phyloP scores from a whole-genome alignment of 352 stramenopile genomes.

The Pythium sp. region DNA sequence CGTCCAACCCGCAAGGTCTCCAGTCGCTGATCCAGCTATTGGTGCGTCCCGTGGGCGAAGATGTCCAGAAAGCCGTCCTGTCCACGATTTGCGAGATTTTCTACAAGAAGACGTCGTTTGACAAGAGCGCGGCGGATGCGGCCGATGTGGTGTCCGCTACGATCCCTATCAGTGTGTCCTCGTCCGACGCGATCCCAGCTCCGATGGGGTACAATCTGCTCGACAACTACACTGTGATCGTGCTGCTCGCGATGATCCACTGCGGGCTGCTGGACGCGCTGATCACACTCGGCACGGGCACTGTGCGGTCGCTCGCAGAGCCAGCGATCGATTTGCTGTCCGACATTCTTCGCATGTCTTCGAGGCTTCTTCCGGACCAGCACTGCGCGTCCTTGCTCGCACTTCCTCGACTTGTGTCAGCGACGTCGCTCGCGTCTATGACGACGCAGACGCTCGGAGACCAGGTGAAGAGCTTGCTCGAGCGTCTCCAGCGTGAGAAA shows the following conservation, averaged over 20 bases:
- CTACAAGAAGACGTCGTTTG: slow-evolving; percentile 82
- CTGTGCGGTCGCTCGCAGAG: slow-evolving; percentile 69
- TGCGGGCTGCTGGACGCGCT: slow-evolving; percentile 81
- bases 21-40: slow-evolving; percentile 85
- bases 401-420: slow-evolving; percentile 75
- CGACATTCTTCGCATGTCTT: slow-evolving; percentile 83
- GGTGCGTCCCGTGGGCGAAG: slow-evolving; percentile 83
- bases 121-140: slow-evolving; percentile 47
- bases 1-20: slow-evolving; percentile 84
- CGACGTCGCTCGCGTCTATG: slow-evolving; percentile 70
- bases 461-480: slow-evolving; percentile 66
- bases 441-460: slow-evolving; percentile 71
- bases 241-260: slow-evolving; percentile 84
- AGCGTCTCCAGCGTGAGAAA: slow-evolving; percentile 78
- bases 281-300: slow-evolving; percentile 76
- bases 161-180: slow-evolving; percentile 70
- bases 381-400: slow-evolving; percentile 79
- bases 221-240: slow-evolving; percentile 87
- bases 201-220: slow-evolving; percentile 78
- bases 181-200: slow-evolving; percentile 56
- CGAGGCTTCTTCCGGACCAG: slow-evolving; percentile 77
- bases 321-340: slow-evolving; percentile 82
- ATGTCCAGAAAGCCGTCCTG: slow-evolving; percentile 86
- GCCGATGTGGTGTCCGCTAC: slow-evolving; percentile 38
- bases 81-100: slow-evolving; percentile 90